Conservation (phyloP, 2,329 filamentous ascomycete species). For the Phaeomoniella chlamydospora region DNA sequence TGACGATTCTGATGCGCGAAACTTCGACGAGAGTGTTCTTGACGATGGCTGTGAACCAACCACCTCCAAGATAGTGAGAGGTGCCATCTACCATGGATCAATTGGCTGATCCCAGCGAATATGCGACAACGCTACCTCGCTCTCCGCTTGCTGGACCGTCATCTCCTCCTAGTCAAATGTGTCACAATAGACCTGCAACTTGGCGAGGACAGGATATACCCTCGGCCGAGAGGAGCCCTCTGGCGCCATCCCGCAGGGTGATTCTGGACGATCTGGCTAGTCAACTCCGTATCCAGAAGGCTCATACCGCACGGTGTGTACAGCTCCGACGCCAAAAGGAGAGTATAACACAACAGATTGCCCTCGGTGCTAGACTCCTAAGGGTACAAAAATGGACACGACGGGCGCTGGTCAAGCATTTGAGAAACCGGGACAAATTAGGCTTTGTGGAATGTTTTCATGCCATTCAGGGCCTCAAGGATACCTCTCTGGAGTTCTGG, state of each 20-base stretch:
- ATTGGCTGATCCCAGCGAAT: neutral
- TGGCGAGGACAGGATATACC: neutral
- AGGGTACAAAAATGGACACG: conserved; percentile 25
- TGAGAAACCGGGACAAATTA: conserved; percentile 28
- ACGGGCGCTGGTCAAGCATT: conserved; percentile 27
- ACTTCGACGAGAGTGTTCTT: too few species aligned
- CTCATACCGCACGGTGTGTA: conserved; percentile 24
- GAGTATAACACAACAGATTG: conserved; percentile 26
- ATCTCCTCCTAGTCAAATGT: too few species aligned
- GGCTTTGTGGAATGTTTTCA: conserved; percentile 29
- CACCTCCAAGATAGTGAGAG: neutral
- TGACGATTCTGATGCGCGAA: too few species aligned
- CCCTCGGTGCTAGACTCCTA: conserved; percentile 25
- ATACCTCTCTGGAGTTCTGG: conserved; percentile 18
- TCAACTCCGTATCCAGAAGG: conserved; percentile 24
- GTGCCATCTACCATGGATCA: neutral
- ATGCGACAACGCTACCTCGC: too few species aligned
- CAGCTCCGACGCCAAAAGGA: conserved; percentile 23
- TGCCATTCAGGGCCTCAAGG: conserved; percentile 27
- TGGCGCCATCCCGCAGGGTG: conserved; percentile 12
- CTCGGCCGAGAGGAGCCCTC: conserved; percentile 1
- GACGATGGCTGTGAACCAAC: neutral
- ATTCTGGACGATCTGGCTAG: conserved; percentile 29
- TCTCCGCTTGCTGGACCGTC: too few species aligned
- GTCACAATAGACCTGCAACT: too few species aligned